These are phyloP conservation scores for Sanguinoderma infundibulare DNA, from an alignment of 1,284 basidiomycete species.

Conservation along the genomic window DNA sequence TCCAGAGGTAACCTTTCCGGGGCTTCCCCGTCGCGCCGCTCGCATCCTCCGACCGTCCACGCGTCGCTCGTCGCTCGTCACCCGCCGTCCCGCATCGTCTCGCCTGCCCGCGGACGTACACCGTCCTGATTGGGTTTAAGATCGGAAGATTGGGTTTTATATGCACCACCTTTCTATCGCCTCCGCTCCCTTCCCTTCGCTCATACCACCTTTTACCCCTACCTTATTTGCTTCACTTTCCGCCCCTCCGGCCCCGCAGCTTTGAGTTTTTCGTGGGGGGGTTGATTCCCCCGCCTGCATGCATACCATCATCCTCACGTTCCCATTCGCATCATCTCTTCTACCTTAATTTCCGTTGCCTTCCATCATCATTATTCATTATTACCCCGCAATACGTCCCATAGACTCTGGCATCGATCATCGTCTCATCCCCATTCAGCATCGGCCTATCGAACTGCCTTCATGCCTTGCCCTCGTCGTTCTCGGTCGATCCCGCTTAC, in stretches of 20 bases:
- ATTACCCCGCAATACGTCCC: neutral
- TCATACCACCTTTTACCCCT: neutral
- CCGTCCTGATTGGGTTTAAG: neutral
- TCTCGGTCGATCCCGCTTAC: neutral
- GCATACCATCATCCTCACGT: neutral
- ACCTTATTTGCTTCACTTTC: neutral
- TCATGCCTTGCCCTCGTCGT: neutral
- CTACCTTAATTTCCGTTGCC: too few relatives aligned
- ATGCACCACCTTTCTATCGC: neutral
- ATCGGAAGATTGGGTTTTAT: neutral
- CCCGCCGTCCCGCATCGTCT: neutral
- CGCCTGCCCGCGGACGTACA: neutral
- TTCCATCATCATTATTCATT: neutral
- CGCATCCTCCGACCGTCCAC: neutral
- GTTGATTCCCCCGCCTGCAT: neutral
- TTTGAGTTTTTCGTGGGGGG: neutral
- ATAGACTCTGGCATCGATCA: neutral
- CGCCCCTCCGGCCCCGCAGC: neutral
- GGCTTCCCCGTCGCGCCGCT: neutral
- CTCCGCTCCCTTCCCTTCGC: neutral
- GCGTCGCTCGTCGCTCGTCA: neutral
- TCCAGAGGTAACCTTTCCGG: conserved; percentile 31
- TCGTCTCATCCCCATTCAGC: neutral
- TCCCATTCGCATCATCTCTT: too few relatives aligned
- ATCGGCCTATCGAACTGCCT: neutral